Evolutionary conservation across 768 basidiomycete species (phyloP).

Genomic region (Auricularia auricula-judae): DNA sequence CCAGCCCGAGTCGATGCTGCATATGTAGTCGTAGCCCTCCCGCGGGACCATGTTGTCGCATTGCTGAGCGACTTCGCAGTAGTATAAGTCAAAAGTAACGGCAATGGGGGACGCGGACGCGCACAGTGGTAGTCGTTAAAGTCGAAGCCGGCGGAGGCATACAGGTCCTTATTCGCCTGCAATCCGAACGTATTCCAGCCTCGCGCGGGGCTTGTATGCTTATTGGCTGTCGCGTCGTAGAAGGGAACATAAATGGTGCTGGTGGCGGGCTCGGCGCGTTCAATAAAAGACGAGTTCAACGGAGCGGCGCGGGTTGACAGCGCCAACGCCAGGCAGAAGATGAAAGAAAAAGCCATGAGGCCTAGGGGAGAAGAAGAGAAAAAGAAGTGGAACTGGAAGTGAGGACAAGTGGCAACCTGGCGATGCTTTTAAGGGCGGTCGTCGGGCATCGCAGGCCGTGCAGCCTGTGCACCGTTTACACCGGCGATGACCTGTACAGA

Average conservation of each 20-base stretch:
- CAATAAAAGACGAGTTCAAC: too few relatives aligned
- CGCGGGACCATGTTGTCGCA: neutral
- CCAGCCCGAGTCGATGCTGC: slow-evolving; percentile 6
- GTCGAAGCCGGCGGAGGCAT: neutral
- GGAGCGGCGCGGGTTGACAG: too few relatives aligned
- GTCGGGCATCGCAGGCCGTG: too few relatives aligned
- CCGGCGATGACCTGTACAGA: too few relatives aligned
- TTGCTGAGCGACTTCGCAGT: neutral
- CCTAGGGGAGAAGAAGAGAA: too few relatives aligned
- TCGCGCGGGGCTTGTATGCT: neutral
- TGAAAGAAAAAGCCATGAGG: too few relatives aligned
- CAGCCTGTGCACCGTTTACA: too few relatives aligned
- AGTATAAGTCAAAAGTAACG: neutral
- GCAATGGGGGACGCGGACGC: neutral
- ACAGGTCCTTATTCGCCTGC: neutral
- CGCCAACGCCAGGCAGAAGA: too few relatives aligned
- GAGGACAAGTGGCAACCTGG: too few relatives aligned
- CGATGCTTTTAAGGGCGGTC: too few relatives aligned
- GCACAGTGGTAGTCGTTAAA: neutral
- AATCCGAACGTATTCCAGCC: slow-evolving; percentile 5
- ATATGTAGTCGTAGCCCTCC: neutral
- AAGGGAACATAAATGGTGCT: neutral
- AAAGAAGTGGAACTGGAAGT: too few relatives aligned
- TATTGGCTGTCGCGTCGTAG: slow-evolving; percentile 2
- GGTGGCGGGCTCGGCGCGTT: too few relatives aligned